phyloP scores from a whole-genome alignment of 257 asterid genomes.

The Avicennia marina region DNA sequence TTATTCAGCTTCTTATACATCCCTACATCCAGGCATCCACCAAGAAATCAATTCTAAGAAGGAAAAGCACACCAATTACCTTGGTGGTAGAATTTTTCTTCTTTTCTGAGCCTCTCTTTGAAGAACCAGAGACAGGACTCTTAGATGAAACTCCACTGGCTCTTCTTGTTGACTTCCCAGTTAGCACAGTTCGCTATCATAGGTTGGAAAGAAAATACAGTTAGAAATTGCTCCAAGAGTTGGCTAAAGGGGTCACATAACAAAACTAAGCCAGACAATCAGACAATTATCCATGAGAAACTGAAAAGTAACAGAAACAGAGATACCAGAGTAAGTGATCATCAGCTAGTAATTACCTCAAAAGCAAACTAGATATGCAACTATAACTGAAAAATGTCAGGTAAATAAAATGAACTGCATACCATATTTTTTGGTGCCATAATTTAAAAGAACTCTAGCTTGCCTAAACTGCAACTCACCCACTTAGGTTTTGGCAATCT shows the following conservation, averaged over 20 bases:
- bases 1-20: neutral
- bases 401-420: too few species aligned
- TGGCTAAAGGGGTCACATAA: neutral
- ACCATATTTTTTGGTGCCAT: neutral
- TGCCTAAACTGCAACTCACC: neutral
- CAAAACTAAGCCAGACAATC: neutral
- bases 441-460: neutral
- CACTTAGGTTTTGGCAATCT: neutral
- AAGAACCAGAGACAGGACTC: conserved; percentile 45
- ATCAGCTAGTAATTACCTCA: too few species aligned
- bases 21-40: neutral
- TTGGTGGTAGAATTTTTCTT: conserved; percentile 48
- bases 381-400: too few species aligned
- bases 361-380: too few species aligned
- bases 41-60: neutral
- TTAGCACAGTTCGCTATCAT: conserved; percentile 47
- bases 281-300: neutral
- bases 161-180: conserved; percentile 57
- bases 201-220: conserved; percentile 10
- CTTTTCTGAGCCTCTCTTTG: conserved; percentile 57
- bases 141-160: conserved; percentile 36
- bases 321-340: too few species aligned
- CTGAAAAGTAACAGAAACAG: too few species aligned
- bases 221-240: neutral
- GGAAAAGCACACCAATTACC: conserved; percentile 31